Conservation (phyloP, 805 yeast genomes). For the Sungouiozyma ichnusensis region DNA sequence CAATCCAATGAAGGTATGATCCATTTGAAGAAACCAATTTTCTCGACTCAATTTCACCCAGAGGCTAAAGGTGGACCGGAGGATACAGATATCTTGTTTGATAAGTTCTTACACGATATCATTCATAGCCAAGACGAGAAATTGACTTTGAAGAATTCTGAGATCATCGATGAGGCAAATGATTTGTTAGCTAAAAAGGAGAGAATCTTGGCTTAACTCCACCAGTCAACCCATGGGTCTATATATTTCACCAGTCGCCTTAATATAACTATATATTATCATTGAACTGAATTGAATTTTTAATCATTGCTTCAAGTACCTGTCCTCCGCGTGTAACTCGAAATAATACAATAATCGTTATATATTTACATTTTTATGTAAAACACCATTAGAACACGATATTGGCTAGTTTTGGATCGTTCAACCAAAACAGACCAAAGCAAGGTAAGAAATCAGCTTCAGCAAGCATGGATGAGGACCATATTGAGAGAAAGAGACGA, state of each 20-base stretch:
- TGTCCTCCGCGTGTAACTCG: no score
- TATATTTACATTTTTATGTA: no score
- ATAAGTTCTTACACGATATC: constrained; percentile 72
- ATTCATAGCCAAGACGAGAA: constrained; percentile 38
- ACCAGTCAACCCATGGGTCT: no score
- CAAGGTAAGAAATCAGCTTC: no score
- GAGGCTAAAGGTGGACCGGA: constrained; percentile 99
- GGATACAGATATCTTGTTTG: constrained; percentile 85
- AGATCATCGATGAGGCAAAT: constrained; percentile 4
- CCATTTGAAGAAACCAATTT: constrained; percentile 77
- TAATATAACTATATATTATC: no score
- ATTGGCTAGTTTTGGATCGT: no score
- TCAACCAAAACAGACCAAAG: no score
- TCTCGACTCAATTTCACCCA: constrained; percentile 97
- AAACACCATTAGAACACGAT: no score
- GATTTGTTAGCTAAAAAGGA: constrained; percentile 21
- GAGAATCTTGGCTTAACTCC: constrained; percentile 20
- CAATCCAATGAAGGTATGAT: constrained; percentile 97
- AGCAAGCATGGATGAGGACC: constrained; percentile 8
- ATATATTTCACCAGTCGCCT: no score
- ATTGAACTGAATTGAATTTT: no score
- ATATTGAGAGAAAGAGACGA: constrained; percentile 38
- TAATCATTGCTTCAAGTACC: no score
- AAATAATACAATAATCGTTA: no score
- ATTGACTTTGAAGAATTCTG: constrained; percentile 27